A percentile compares a stretch with the other conserved stretches of the same genome.
Conservation (phyloP, 176 grass and related monocot species). For the Zoysia japonica region DNA sequence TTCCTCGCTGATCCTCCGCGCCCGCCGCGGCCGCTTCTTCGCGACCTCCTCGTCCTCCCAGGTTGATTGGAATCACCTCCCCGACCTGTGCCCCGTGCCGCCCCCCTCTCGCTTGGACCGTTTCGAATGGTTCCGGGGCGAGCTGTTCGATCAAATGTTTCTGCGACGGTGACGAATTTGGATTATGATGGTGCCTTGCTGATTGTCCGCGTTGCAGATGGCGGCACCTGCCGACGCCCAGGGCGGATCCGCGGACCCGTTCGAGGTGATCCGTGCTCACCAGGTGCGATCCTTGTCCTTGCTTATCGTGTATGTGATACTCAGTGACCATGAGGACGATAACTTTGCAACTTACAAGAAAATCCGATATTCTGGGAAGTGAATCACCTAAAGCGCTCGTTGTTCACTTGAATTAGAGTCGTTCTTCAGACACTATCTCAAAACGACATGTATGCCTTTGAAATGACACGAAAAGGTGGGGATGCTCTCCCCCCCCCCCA, state of each 20-base stretch:
- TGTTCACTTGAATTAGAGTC: constrained; percentile 11
- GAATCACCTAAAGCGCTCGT: background rate
- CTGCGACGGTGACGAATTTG: background rate
- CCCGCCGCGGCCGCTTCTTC: constrained; percentile 27
- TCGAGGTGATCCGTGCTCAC: constrained; percentile 80
- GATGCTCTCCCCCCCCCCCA: no score
- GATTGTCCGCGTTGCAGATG: constrained; percentile 50
- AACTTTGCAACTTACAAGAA: background rate
- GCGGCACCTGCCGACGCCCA: constrained; percentile 51
- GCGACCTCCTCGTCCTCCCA: constrained; percentile 36
- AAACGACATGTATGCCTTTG: no score
- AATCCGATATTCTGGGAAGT: background rate
- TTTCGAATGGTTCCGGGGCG: background rate
- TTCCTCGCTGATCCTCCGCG: background rate
- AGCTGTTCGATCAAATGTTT: constrained; percentile 25
- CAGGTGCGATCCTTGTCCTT: constrained; percentile 50
- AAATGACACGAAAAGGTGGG: no score
- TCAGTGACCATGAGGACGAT: background rate
- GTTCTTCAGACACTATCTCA: no score
- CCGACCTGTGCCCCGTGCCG: background rate
- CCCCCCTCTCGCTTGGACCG: no score
- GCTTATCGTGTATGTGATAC: background rate
- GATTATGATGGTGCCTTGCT: constrained; percentile 1
- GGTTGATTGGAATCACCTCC: constrained; percentile 43
- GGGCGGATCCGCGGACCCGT: constrained; percentile 45